A percentile compares a stretch with the other conserved stretches of the same genome.
Conservation (phyloP, 257 asterid genomes). For the Prunella vulgaris region DNA sequence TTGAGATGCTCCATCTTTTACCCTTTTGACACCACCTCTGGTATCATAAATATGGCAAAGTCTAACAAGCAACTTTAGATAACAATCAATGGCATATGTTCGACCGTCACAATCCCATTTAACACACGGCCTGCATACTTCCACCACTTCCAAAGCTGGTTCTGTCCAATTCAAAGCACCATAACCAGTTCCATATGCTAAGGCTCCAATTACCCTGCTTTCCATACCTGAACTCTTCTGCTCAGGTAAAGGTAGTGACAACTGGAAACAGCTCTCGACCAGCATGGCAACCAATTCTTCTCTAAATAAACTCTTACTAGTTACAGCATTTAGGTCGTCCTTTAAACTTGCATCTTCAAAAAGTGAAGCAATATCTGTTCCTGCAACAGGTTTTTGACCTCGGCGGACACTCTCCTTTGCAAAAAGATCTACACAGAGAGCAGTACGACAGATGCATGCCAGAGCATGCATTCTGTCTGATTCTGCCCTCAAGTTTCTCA, state of each 20-base stretch:
- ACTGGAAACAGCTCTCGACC: constrained; percentile 97
- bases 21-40: constrained; percentile 93
- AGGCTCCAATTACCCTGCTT: constrained; percentile 95
- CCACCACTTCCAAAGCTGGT: constrained; percentile 95
- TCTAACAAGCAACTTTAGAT: constrained; percentile 84
- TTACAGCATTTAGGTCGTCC: constrained; percentile 77
- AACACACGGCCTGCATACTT: constrained; percentile 95
- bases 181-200: constrained; percentile 97
- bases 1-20: constrained; percentile 94
- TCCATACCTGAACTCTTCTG: constrained; percentile 88
- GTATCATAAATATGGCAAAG: constrained; percentile 94
- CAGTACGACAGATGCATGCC: constrained; percentile 97
- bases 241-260: constrained; percentile 91
- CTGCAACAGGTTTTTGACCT: constrained; percentile 95
- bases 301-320: constrained; percentile 81
- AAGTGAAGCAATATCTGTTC: constrained; percentile 90
- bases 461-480: constrained; percentile 98
- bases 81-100: constrained; percentile 93
- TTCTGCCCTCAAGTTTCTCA: constrained; percentile 91
- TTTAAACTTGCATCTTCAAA: constrained; percentile 79
- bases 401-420: constrained; percentile 95
- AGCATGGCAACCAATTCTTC: constrained; percentile 96
- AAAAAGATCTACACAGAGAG: constrained; percentile 94
- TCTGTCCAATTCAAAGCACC: constrained; percentile 98
- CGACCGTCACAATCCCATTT: constrained; percentile 96